phyloP scores from a whole-genome alignment of 192 early-diverging fungal species.

The Spinellus fusiger region DNA sequence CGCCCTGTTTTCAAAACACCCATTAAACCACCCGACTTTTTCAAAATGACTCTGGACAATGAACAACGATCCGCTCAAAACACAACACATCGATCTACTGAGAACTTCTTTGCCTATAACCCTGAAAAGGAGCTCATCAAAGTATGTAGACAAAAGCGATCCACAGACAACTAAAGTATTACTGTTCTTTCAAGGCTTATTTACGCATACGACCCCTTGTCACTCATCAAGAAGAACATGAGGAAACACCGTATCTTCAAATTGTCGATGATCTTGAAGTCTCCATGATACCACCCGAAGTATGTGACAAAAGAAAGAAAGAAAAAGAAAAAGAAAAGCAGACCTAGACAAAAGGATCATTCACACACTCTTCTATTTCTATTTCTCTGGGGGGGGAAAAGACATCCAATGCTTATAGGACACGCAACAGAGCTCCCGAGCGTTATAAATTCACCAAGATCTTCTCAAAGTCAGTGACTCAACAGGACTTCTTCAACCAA shows the following conservation, averaged over 20 bases:
- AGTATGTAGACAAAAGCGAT: constrained; percentile 2
- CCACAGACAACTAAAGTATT: not conserved
- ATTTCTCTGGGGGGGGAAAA: not conserved
- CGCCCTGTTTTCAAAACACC: not conserved
- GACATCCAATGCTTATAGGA: constrained; percentile 26
- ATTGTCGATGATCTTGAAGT: constrained; percentile 33
- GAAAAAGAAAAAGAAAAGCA: not conserved
- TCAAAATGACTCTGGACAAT: not conserved
- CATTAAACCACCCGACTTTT: not conserved
- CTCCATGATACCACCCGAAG: constrained; percentile 38
- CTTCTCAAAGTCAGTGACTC: constrained; percentile 35
- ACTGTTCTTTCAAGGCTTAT: constrained; percentile 17
- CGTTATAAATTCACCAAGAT: constrained; percentile 56
- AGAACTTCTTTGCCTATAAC: constrained; percentile 27
- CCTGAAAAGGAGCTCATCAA: constrained; percentile 36
- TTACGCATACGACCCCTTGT: constrained; percentile 24
- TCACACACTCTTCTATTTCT: not conserved
- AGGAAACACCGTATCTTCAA: constrained; percentile 29
- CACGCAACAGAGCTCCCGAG: constrained; percentile 27
- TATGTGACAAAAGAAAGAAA: not conserved
- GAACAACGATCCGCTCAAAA: not conserved
- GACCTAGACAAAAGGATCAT: too few species aligned
- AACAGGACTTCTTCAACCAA: constrained; percentile 52
- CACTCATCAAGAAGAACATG: not conserved
- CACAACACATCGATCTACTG: not conserved